Evolutionary conservation across 371 early-diverging fungal genomes (phyloP), one percentile per base, ranked within the genome.

Genomic region (Mortierella sp.): DNA sequence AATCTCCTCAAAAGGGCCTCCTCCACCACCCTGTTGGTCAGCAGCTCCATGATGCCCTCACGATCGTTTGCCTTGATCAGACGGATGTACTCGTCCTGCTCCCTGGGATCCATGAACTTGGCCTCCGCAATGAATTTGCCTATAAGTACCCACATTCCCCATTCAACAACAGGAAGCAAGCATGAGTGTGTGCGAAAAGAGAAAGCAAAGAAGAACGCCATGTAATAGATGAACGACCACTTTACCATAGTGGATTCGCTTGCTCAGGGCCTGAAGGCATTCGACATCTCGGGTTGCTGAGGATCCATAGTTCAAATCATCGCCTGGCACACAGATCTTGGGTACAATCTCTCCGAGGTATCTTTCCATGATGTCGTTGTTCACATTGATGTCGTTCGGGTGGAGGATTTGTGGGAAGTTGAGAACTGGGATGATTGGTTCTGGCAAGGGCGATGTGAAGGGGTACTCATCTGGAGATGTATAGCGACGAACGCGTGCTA

Each of bases 111-210:
- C 68, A 85, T 87, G 80, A 95, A 98, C 80, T 97, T 97, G 28
- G 96, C 91, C 76, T 98, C 98, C 25, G 97, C 97, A 47, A 96
- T 93, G 65, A 94, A 97, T 82, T 97, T 97, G 56, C 95, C 93
- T 92, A 63, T 21, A 43, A 54, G n/a, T n/a, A n/a, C n/a, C n/a
- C 29, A 39, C 7, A 37, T n/a, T n/a, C n/a, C n/a, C n/a, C n/a
- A n/a, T n/a, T n/a, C n/a, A n/a, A n/a, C n/a, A n/a, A n/a, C n/a
- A n/a, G n/a, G n/a, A n/a, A n/a, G n/a, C n/a, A n/a, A n/a, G n/a
- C n/a, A n/a, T n/a, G n/a, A n/a, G n/a, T n/a, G n/a, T n/a, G n/a
- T n/a, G n/a, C n/a, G n/a, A n/a, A 49, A 54, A 55, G 13, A 24
- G 24, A 41, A 14, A 28, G 17, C n/a, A 37, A 37, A 37, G 37